Conservation (phyloP, 805 yeast species). For the Myxozyma neotropica region DNA sequence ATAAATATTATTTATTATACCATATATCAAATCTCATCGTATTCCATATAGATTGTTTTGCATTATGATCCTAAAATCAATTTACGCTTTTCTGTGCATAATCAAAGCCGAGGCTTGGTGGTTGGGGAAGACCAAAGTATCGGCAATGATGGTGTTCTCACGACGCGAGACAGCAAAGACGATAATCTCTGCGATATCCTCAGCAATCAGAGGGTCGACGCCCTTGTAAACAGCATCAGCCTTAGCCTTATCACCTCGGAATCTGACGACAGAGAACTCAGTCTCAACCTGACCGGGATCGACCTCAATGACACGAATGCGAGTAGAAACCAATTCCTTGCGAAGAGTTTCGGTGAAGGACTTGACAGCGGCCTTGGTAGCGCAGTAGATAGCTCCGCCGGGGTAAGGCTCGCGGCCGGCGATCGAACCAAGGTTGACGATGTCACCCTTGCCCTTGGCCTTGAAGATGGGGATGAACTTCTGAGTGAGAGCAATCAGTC, state of each 20-base stretch:
- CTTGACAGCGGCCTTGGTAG: constrained; percentile 65
- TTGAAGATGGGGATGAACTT: constrained; percentile 72
- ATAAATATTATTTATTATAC: background rate
- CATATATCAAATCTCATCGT: background rate
- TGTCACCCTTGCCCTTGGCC: constrained; percentile 62
- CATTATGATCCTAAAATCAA: background rate
- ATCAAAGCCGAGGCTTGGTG: constrained; percentile 53
- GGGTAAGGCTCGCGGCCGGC: constrained; percentile 74
- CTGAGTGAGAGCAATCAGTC: constrained; percentile 82
- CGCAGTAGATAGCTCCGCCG: constrained; percentile 68
- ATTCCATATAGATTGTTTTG: background rate
- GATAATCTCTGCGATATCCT: constrained; percentile 75
- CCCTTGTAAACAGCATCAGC: constrained; percentile 70
- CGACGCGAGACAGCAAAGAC: constrained; percentile 68
- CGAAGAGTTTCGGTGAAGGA: constrained; percentile 63
- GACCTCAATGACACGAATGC: constrained; percentile 67
- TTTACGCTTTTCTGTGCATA: constrained; percentile 32
- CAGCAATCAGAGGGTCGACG: constrained; percentile 69
- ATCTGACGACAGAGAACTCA: constrained; percentile 57
- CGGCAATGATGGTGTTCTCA: constrained; percentile 74
- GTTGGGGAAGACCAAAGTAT: constrained; percentile 77
- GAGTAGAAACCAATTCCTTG: constrained; percentile 72
- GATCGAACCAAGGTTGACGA: constrained; percentile 67
- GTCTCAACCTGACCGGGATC: constrained; percentile 83
- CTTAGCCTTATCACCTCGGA: constrained; percentile 58